phyloP scores from a whole-genome alignment of 1,139 yeast genomes.

The Candida sanyaensis region DNA sequence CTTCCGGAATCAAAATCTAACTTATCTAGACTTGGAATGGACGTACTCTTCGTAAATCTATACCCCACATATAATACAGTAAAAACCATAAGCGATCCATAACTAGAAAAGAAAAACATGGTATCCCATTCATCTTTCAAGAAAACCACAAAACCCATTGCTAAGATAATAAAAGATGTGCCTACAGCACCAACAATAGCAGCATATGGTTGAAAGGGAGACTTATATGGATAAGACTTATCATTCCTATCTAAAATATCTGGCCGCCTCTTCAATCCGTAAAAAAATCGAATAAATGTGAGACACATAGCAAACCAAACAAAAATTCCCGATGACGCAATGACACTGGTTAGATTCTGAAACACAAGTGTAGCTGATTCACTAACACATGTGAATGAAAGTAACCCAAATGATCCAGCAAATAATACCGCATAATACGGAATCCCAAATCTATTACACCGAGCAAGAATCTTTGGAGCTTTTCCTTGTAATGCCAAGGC shows the following conservation, averaged over 20 bases:
- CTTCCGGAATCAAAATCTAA: constrained; percentile 79
- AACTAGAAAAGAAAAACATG: constrained; percentile 64
- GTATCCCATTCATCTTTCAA: constrained; percentile 63
- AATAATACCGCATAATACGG: constrained; percentile 71
- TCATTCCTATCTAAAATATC: constrained; percentile 66
- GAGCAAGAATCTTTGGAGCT: constrained; percentile 61
- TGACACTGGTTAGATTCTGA: constrained; percentile 61
- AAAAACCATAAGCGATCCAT: constrained; percentile 63
- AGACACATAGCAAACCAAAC: constrained; percentile 85
- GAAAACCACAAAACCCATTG: constrained; percentile 74
- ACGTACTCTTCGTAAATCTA: constrained; percentile 55
- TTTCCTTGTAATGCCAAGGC: constrained; percentile 72
- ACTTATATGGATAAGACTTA: constrained; percentile 70
- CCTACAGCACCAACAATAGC: constrained; percentile 69
- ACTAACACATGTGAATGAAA: constrained; percentile 61
- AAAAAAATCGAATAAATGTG: constrained; percentile 68
- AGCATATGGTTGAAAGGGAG: constrained; percentile 76
- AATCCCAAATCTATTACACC: constrained; percentile 65
- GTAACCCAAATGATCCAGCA: constrained; percentile 59
- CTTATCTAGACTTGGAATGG: constrained; percentile 61
- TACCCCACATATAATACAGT: constrained; percentile 55
- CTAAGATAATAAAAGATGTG: constrained; percentile 53
- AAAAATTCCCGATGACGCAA: constrained; percentile 69
- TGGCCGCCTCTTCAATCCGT: constrained; percentile 66
- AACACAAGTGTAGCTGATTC: constrained; percentile 65